A percentile compares a stretch with the other conserved stretches of the same genome.
Conservation (phyloP, 2,329 filamentous ascomycete genomes). For the Colletotrichum sp. region DNA sequence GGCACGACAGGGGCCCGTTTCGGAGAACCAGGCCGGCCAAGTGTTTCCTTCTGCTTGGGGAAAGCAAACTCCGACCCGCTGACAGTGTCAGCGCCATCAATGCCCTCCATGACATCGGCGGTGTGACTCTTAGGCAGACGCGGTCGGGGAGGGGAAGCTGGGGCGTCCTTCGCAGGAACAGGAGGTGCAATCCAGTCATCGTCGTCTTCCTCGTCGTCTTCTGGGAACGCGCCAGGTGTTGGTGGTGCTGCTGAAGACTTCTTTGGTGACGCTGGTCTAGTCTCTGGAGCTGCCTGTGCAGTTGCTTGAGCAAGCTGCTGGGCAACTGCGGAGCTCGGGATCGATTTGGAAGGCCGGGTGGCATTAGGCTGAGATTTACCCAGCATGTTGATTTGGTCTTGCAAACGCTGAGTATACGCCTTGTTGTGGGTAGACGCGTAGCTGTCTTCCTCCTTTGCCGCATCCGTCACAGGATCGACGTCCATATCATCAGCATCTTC, state of each 20-base stretch:
- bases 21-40: conserved; percentile 38
- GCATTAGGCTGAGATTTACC: conserved; percentile 61
- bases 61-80: conserved; percentile 51
- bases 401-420: conserved; percentile 90
- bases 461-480: conserved; percentile 48
- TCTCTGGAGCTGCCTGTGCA: conserved; percentile 30
- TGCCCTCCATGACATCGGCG: conserved; percentile 64
- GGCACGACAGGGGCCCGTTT: conserved; percentile 31
- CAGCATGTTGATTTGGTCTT: conserved; percentile 86
- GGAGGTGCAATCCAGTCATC: conserved; percentile 67
- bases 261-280: conserved; percentile 35
- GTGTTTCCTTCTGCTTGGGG: conserved; percentile 43
- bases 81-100: conserved; percentile 53
- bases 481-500: conserved; percentile 59
- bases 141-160: conserved; percentile 51
- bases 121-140: conserved; percentile 65
- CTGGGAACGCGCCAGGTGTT: conserved; percentile 66
- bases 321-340: conserved; percentile 39
- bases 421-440: conserved; percentile 71
- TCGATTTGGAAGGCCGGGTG: conserved; percentile 52
- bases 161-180: conserved; percentile 34
- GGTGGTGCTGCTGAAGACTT: conserved; percentile 32
- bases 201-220: conserved; percentile 53
- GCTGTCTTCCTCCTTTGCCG: conserved; percentile 51
- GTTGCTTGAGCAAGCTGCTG: conserved; percentile 32